Conservation (phyloP, 768 basidiomycete species). For the Panellus pusillus region DNA sequence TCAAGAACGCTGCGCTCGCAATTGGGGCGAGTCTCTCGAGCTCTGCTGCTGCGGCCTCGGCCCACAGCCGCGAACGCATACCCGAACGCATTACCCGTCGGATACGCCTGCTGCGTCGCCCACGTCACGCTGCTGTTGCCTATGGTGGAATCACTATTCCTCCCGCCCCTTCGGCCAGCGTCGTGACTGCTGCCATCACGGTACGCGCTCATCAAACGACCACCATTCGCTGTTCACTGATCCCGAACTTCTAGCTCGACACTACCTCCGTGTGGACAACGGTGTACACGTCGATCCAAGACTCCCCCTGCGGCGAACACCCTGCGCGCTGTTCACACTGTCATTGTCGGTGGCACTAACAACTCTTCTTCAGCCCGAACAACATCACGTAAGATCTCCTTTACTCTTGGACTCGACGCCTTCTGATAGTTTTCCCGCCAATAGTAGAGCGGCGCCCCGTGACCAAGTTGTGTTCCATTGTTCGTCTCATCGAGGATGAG, state of each 20-base stretch:
- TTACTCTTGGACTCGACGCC: neutral
- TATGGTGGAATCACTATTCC: slow-evolving; percentile 55
- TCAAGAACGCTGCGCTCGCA: slow-evolving; percentile 57
- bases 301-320: slow-evolving; percentile 56
- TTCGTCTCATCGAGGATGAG: slow-evolving; percentile 26
- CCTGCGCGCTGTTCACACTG: slow-evolving; percentile 50
- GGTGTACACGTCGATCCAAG: slow-evolving; percentile 55
- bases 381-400: slow-evolving; percentile 29
- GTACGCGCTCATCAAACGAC: slow-evolving; percentile 23
- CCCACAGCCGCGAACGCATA: slow-evolving; percentile 29
- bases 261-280: slow-evolving; percentile 50
- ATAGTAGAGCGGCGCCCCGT: slow-evolving; percentile 43
- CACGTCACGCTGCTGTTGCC: slow-evolving; percentile 44
- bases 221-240: neutral
- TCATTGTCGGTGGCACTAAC: slow-evolving; percentile 54
- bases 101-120: slow-evolving; percentile 21
- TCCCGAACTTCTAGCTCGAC: slow-evolving; percentile 10
- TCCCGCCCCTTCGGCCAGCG: slow-evolving; percentile 41
- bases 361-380: slow-evolving; percentile 52
- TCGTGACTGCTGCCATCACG: slow-evolving; percentile 51
- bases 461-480: slow-evolving; percentile 64
- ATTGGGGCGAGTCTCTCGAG: slow-evolving; percentile 51
- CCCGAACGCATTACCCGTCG: too few relatives aligned
- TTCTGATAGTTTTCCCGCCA: neutral
- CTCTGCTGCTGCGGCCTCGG: slow-evolving; percentile 37